Percentiles rank a stretch among this genome's conserved stretches.
These are phyloP conservation scores for Vachellia collinsii DNA, from an alignment of 306 rosid genomes.

Conservation along the genomic window DNA sequence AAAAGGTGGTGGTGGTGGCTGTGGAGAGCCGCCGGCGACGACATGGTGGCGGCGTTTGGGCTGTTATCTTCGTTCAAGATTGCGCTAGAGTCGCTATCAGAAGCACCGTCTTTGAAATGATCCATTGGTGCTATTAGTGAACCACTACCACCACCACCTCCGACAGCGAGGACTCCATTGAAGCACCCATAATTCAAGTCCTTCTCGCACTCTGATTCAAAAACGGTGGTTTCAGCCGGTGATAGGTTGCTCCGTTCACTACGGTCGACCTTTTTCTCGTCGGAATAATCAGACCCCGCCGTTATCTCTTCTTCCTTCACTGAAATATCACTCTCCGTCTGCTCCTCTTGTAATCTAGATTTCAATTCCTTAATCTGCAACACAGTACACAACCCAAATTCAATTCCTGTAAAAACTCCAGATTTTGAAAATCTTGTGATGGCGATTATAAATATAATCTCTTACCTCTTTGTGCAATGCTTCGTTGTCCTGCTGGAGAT, in stretches of 20 bases:
- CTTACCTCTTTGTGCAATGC: constrained; percentile 70
- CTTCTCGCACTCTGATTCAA: constrained; percentile 46
- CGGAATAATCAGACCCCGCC: constrained; percentile 41
- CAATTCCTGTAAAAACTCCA: too few species aligned
- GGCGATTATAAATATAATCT: not conserved
- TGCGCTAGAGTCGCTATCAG: constrained; percentile 92
- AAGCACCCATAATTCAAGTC: constrained; percentile 50
- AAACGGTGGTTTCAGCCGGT: constrained; percentile 4
- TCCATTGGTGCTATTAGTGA: constrained; percentile 47
- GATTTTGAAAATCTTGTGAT: too few species aligned
- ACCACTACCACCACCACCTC: constrained; percentile 20
- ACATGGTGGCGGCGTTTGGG: constrained; percentile 51
- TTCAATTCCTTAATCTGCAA: constrained; percentile 80
- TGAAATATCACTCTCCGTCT: constrained; percentile 56
- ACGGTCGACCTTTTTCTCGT: not conserved
- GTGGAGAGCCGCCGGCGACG: constrained; percentile 54
- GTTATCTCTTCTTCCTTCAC: constrained; percentile 56
- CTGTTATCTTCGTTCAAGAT: constrained; percentile 77
- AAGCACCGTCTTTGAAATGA: constrained; percentile 76
- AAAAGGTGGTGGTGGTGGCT: constrained; percentile 23
- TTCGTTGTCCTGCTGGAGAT: constrained; percentile 73
- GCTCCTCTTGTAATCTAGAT: constrained; percentile 57
- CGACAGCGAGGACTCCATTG: not conserved
- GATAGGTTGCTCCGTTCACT: not conserved
- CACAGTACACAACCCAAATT: not conserved